Percentiles rank a stretch among this genome's conserved stretches.
Evolutionary conservation across 345 rosid species (phyloP).

Genomic region (Balakata baccata): DNA sequence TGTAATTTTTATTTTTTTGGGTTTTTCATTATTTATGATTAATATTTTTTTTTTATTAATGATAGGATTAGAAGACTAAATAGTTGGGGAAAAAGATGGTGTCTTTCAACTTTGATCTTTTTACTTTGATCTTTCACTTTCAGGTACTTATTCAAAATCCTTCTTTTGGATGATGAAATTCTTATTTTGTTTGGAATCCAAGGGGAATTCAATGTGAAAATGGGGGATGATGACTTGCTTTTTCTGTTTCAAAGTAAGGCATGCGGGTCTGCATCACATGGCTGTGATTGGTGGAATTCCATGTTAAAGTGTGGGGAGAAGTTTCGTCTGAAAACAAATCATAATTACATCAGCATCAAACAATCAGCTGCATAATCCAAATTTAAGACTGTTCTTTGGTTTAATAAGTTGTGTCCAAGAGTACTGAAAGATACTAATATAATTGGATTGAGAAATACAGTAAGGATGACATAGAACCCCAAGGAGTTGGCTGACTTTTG

Average conservation of each 20-base stretch:
- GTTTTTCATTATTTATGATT: conserved; percentile 29
- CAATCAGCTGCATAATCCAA: not conserved
- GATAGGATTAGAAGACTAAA: conserved; percentile 21
- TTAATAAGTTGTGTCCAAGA: no score
- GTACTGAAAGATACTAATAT: not conserved
- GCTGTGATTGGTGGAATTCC: conserved; percentile 9
- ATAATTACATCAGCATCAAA: not conserved
- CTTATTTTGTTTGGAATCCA: conserved; percentile 37
- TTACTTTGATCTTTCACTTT: conserved; percentile 28
- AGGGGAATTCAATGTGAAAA: conserved; percentile 24
- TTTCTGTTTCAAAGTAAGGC: conserved; percentile 26
- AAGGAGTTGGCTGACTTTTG: conserved; percentile 1
- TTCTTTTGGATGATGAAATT: conserved; percentile 18
- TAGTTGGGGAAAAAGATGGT: conserved; percentile 16
- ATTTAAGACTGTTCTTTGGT: no score
- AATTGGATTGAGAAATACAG: not conserved
- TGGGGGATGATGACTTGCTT: conserved; percentile 3
- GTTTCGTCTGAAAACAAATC: conserved; percentile 9
- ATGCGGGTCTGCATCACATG: conserved; percentile 21
- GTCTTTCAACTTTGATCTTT: conserved; percentile 13
- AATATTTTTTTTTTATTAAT: conserved; percentile 20
- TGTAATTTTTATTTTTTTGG: conserved; percentile 31
- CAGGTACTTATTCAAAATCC: conserved; percentile 17
- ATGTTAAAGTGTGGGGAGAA: not conserved
- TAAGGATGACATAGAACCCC: conserved; percentile 7